Evolutionary conservation across 805 yeast species (phyloP).

Genomic region (Blastobotrys terrestris): DNA sequence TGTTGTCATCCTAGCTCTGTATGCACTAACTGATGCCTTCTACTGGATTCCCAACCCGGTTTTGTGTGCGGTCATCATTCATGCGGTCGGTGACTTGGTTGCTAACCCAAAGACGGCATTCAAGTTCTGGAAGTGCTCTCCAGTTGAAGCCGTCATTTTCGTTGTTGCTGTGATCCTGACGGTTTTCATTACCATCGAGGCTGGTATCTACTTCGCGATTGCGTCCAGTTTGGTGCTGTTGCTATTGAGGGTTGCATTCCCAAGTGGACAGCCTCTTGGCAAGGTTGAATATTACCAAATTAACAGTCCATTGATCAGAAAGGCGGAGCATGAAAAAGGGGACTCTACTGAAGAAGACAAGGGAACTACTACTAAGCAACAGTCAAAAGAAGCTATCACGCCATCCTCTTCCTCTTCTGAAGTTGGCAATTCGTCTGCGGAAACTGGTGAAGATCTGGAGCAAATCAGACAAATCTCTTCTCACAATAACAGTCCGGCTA

Average conservation of each 20-base stretch:
- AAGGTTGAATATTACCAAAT: conserved; percentile 66
- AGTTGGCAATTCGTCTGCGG: background rate
- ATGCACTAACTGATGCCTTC: conserved; percentile 76
- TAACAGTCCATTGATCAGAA: conserved; percentile 49
- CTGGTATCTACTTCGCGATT: conserved; percentile 87
- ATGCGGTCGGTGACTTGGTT: conserved; percentile 83
- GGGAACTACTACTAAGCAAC: background rate
- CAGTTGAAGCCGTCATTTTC: conserved; percentile 70
- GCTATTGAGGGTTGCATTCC: conserved; percentile 69
- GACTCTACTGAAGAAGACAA: background rate
- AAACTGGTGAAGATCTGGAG: background rate
- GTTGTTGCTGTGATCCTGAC: conserved; percentile 66
- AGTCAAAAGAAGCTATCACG: background rate
- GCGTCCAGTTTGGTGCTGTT: conserved; percentile 74
- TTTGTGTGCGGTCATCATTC: conserved; percentile 81
- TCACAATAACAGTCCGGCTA: background rate
- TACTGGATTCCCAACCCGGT: conserved; percentile 88
- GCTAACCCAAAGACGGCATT: conserved; percentile 46
- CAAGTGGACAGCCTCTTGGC: conserved; percentile 79
- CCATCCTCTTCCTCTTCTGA: conserved; percentile 6
- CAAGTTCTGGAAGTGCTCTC: conserved; percentile 63
- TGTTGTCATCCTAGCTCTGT: conserved; percentile 81
- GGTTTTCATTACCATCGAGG: conserved; percentile 73
- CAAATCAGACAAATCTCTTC: background rate
- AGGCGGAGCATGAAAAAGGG: background rate